Evolutionary conservation across 2,329 filamentous ascomycete species (phyloP), one percentile per base, ranked within the genome.

Genomic region (Sporothrix phasma): DNA sequence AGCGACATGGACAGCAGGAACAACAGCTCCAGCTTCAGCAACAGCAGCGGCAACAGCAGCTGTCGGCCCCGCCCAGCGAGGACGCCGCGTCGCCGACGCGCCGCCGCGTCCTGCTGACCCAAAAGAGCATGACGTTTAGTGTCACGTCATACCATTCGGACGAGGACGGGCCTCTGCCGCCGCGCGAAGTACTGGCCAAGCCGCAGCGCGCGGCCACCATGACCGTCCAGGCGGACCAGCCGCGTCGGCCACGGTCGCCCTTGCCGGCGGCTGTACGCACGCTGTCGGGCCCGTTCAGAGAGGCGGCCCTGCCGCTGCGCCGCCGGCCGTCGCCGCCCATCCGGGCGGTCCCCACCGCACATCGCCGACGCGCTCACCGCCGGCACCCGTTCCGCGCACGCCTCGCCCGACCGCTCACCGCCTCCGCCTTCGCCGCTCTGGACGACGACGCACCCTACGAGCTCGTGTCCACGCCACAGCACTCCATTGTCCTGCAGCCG

Each of bases 1-100:
- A 82, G 80, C 61, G 80, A 84, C 47, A 71, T 81, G n/a, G 81
- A 84, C 53, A n/a, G n/a, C n/a, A n/a, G n/a, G 79, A 83, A 1
- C 78, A 81, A 43, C 62, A 4, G 54, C n/a, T 63, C n/a, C 53
- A 63, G 61, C 59, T 51, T 45, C 31, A 53, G 22, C 39, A 17
- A 10, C 31, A 24, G 13, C n/a, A n/a, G 10, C 62, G 49, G n/a
- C 54, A 26, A 19, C 64, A 43, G 19, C 61, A 53, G 17, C 43
- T 47, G 13, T 19, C 60, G 29, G 49, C 59, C 3, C 53, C 53
- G 46, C 41, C 34, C 13, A 64, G 59, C 29, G 65, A 64, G n/a
- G 53, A 60, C 37, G 19, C 59, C 37, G 46, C 29, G 19, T 66
- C 65, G 26, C 65, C 65, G 1, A 63, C 65, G 19, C 65, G 65